Evolutionary conservation across 306 rosid genomes (phyloP).

Genomic region (Fragaria nilgerrensis): DNA sequence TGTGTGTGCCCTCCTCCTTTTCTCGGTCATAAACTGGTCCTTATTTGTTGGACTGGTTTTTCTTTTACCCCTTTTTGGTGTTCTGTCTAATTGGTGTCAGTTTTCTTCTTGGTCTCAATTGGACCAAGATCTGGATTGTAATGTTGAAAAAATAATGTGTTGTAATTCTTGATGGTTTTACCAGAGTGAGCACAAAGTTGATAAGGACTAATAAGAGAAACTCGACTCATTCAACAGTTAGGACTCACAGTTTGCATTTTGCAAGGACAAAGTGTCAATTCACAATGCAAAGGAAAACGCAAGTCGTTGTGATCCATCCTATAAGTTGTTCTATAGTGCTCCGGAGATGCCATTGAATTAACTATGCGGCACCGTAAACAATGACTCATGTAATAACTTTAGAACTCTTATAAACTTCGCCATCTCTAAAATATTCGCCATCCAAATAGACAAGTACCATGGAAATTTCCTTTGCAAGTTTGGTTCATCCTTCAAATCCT

Average conservation of each 20-base stretch:
- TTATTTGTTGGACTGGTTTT: slow-evolving; percentile 31
- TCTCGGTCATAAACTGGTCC: slow-evolving; percentile 40
- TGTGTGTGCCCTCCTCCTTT: slow-evolving; percentile 83
- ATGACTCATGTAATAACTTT: not conserved
- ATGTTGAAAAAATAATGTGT: slow-evolving; percentile 29
- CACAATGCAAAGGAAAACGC: not conserved
- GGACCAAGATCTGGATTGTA: slow-evolving; percentile 28
- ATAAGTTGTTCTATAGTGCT: not conserved
- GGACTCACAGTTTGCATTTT: not conserved
- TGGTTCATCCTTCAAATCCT: slow-evolving; percentile 7
- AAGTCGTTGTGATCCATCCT: slow-evolving; percentile 6
- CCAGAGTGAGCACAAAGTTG: not conserved
- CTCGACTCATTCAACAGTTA: not conserved
- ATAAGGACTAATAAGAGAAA: not conserved
- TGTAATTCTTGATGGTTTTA: slow-evolving; percentile 32
- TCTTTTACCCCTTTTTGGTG: not conserved
- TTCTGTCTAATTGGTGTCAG: not conserved
- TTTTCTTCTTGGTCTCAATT: slow-evolving; percentile 33
- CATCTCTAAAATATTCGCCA: not conserved
- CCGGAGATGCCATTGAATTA: not conserved
- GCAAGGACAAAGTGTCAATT: not conserved
- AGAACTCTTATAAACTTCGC: not conserved
- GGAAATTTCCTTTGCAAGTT: not conserved
- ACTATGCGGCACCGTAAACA: not conserved
- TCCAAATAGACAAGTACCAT: slow-evolving; percentile 4